These are phyloP conservation scores for Inga oerstediana DNA, from an alignment of 306 rosid genomes.

Conservation along the genomic window DNA sequence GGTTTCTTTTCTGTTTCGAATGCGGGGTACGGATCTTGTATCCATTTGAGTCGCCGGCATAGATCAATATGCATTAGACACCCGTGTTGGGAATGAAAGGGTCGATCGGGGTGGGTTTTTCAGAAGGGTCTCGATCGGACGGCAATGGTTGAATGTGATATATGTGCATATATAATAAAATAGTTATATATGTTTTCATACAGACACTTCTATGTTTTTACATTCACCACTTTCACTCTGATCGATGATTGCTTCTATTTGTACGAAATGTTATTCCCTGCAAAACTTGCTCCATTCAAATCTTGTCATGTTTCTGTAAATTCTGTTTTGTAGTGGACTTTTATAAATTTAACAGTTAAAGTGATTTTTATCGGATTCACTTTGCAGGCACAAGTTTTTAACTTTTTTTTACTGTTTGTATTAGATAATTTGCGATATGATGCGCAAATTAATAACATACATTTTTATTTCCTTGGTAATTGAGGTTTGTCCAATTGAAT, in stretches of 20 bases:
- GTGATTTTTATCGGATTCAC: neutral
- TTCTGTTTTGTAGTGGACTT: constrained; percentile 6
- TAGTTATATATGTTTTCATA: constrained; percentile 24
- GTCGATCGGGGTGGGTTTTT: neutral
- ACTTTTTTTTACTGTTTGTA: neutral
- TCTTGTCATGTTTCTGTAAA: constrained; percentile 6
- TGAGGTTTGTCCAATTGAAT: neutral
- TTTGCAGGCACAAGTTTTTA: neutral
- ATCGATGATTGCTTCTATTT: constrained; percentile 17
- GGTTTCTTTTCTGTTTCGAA: constrained; percentile 30
- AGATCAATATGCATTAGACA: neutral
- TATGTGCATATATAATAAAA: constrained; percentile 35
- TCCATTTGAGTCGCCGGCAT: constrained; percentile 11
- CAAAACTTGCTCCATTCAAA: neutral
- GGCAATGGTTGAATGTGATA: constrained; percentile 38
- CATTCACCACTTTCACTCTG: constrained; percentile 21
- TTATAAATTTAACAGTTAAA: neutral
- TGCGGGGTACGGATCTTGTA: constrained; percentile 30
- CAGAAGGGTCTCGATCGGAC: constrained; percentile 10
- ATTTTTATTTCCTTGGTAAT: neutral
- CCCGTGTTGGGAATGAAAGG: constrained; percentile 39
- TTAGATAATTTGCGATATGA: neutral
- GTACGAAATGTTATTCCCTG: neutral
- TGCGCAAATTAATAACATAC: neutral
- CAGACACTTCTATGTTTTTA: neutral